A percentile compares a stretch with the other conserved stretches of the same genome.
These are phyloP conservation scores for Pyricularia grisea DNA, from an alignment of 2,329 filamentous ascomycete species.

Conservation along the genomic window DNA sequence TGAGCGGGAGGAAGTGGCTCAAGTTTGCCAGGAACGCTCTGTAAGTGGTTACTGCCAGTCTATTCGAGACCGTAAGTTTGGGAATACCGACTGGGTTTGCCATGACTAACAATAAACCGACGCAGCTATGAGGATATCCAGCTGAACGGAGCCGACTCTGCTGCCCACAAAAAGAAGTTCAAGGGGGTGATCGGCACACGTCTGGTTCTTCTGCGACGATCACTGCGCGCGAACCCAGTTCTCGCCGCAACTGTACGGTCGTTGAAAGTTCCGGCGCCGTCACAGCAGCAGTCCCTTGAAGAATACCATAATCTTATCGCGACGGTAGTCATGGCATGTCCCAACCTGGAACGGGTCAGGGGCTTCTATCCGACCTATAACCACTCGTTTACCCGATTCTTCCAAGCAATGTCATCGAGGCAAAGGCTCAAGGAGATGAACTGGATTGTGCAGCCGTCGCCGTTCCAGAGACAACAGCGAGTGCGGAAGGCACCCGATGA, in stretches of 20 bases:
- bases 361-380: slow-evolving; percentile 45
- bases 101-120: neutral
- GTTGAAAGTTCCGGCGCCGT: slow-evolving; percentile 44
- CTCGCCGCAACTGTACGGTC: slow-evolving; percentile 46
- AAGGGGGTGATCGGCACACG: slow-evolving; percentile 40
- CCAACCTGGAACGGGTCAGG: slow-evolving; percentile 50
- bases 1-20: slow-evolving; percentile 42
- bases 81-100: neutral
- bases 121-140: slow-evolving; percentile 44
- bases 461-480: slow-evolving; percentile 24
- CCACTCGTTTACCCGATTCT: slow-evolving; percentile 45
- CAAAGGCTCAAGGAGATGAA: slow-evolving; percentile 45
- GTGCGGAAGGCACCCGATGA: slow-evolving; percentile 7
- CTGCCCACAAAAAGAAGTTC: slow-evolving; percentile 38
- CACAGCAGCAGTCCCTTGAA: slow-evolving; percentile 28
- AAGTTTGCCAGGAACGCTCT: slow-evolving; percentile 39
- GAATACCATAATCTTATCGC: slow-evolving; percentile 50
- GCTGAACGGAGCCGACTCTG: slow-evolving; percentile 47
- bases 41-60: slow-evolving; percentile 9
- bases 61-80: neutral
- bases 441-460: slow-evolving; percentile 42
- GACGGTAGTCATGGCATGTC: slow-evolving; percentile 54
- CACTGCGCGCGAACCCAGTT: slow-evolving; percentile 41
- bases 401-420: slow-evolving; percentile 51
- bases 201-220: slow-evolving; percentile 47